Percentiles rank a stretch among this genome's conserved stretches.
phyloP scores from a whole-genome alignment of 129 eudicot species.

The Dittrichia graveolens region DNA sequence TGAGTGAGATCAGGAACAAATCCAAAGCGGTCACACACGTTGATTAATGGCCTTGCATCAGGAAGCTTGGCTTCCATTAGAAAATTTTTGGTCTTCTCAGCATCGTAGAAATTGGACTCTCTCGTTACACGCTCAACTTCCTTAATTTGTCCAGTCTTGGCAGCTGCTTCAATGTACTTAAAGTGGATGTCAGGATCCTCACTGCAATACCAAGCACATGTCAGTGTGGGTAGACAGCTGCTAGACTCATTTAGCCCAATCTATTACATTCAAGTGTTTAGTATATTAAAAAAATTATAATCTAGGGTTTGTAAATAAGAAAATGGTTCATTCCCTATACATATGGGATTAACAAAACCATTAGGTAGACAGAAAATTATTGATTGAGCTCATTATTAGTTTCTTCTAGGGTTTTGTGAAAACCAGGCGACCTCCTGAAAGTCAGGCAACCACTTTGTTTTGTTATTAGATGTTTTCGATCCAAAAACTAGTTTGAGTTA shows the following conservation, averaged over 20 bases:
- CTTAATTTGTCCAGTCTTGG: constrained; percentile 95
- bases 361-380: not conserved
- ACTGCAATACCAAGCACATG: not conserved
- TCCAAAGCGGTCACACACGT: constrained; percentile 95
- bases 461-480: too few species aligned
- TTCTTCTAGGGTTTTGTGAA: not conserved
- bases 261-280: too few species aligned
- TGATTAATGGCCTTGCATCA: constrained; percentile 96
- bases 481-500: too few species aligned
- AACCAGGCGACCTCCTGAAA: not conserved
- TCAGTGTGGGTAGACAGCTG: not conserved
- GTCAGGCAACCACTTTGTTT: not conserved
- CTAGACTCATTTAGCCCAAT: constrained; percentile 1
- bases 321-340: not conserved
- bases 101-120: constrained; percentile 91
- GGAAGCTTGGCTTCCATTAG: constrained; percentile 99
- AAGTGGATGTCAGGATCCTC: constrained; percentile 60
- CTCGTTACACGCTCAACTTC: constrained; percentile 97
- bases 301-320: not conserved
- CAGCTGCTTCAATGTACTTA: constrained; percentile 96
- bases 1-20: constrained; percentile 97
- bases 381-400: not conserved
- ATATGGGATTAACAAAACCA: not conserved
- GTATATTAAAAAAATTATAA: too few species aligned
- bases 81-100: constrained; percentile 94